Percentiles rank a stretch among this genome's conserved stretches.
Conservation (phyloP, 768 basidiomycete genomes). For the Calvatia gigantea region DNA sequence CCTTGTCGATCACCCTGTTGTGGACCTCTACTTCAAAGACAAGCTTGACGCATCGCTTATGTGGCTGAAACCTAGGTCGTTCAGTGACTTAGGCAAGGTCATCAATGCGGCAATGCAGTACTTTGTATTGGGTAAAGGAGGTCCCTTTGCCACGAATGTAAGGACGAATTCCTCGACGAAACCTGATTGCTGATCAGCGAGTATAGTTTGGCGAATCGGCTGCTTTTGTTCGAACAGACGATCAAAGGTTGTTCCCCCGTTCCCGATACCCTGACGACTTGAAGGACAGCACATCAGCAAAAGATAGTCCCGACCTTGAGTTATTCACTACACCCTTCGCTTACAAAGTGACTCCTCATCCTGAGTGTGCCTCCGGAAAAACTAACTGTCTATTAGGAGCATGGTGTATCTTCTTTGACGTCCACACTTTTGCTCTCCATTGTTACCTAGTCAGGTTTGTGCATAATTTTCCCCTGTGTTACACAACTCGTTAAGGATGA, state of each 20-base stretch:
- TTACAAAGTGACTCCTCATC: too few species aligned
- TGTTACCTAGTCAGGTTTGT: constrained; percentile 37
- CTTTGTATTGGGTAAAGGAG: constrained; percentile 35
- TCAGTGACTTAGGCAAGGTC: constrained; percentile 26
- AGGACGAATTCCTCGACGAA: constrained; percentile 10
- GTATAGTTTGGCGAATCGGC: constrained; percentile 53
- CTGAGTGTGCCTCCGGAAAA: too few species aligned
- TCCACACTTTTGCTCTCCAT: constrained; percentile 39
- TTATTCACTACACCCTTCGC: constrained; percentile 40
- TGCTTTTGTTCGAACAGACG: constrained; percentile 56
- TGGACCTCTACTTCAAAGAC: constrained; percentile 53
- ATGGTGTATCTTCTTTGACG: constrained; percentile 30
- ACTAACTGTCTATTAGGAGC: constrained; percentile 24
- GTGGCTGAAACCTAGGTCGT: constrained; percentile 32
- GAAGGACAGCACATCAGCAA: constrained; percentile 41
- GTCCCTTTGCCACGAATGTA: constrained; percentile 56
- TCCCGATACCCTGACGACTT: constrained; percentile 31
- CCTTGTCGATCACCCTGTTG: constrained; percentile 68
- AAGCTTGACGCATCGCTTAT: constrained; percentile 41
- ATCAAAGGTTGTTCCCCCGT: constrained; percentile 44
- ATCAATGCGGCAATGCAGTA: too few species aligned
- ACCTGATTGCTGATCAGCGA: constrained; percentile 19
- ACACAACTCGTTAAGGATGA: not conserved
- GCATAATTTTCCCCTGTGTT: not conserved
- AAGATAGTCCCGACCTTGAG: constrained; percentile 47